Percentiles rank a stretch among this genome's conserved stretches.
phyloP scores from a whole-genome alignment of 805 yeast species.

The Ogataea polymorpha region DNA sequence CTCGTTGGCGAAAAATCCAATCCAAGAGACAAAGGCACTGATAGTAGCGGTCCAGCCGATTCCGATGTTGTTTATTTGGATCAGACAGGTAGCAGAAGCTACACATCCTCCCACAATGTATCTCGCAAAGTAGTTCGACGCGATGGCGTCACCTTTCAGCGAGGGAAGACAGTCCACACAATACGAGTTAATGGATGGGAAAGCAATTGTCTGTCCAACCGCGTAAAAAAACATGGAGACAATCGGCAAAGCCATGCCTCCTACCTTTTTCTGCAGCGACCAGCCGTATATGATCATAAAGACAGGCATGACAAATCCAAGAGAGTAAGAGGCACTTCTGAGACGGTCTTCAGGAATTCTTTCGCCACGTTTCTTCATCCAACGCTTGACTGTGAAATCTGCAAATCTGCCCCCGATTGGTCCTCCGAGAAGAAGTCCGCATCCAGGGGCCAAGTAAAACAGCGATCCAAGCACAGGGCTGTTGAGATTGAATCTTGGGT shows the following conservation, averaged over 20 bases:
- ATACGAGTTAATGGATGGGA: conserved; percentile 54
- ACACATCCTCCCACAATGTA: conserved; percentile 47
- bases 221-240: conserved; percentile 47
- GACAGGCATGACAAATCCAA: conserved; percentile 45
- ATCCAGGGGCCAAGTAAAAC: conserved; percentile 55
- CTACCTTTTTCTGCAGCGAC: conserved; percentile 45
- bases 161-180: conserved; percentile 58
- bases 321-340: conserved; percentile 37
- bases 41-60: conserved; percentile 57
- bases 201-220: conserved; percentile 47
- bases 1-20: conserved; percentile 35
- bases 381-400: conserved; percentile 44
- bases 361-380: conserved; percentile 38
- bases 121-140: conserved; percentile 49
- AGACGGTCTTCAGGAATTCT: conserved; percentile 54
- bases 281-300: conserved; percentile 52
- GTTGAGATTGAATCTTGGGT: conserved; percentile 49
- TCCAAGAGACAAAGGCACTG: conserved; percentile 41
- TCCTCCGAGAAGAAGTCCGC: conserved; percentile 51
- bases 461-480: conserved; percentile 49
- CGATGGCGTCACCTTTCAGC: conserved; percentile 53
- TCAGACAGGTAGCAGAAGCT: conserved; percentile 47
- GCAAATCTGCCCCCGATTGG: conserved; percentile 52
- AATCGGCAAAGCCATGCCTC: conserved; percentile 55
- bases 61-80: conserved; percentile 46